These are phyloP conservation scores for Cardiosporidium cionae DNA, from an alignment of 169 alveolate species.

Conservation along the genomic window DNA sequence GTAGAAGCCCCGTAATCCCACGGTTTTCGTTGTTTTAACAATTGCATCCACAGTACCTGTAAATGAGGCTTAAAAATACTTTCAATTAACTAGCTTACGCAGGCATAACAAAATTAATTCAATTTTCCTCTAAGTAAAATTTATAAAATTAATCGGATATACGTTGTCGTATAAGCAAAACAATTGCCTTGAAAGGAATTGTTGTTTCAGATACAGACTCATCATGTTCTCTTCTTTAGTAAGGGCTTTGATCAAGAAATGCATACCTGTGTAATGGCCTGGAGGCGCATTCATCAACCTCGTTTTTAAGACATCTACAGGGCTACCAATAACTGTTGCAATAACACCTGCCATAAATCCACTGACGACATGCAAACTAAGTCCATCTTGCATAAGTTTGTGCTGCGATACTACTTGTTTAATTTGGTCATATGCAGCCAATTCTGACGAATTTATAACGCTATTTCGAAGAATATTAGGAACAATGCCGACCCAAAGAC, in stretches of 20 bases:
- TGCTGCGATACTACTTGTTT: slow-evolving; percentile 42
- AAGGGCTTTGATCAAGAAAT: no score
- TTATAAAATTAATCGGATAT: no score
- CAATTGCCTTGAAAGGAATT: no score
- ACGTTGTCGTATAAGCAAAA: no score
- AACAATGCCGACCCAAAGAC: slow-evolving; percentile 53
- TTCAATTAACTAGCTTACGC: no score
- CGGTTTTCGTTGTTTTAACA: not conserved
- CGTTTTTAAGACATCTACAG: slow-evolving; percentile 61
- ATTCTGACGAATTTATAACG: slow-evolving; percentile 54
- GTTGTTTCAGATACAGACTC: no score
- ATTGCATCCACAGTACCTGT: not conserved
- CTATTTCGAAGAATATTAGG: slow-evolving; percentile 57
- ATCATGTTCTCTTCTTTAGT: no score
- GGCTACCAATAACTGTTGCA: slow-evolving; percentile 51
- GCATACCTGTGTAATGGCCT: slow-evolving; percentile 18
- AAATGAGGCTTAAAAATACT: no score
- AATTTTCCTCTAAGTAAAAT: no score
- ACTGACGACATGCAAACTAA: slow-evolving; percentile 40
- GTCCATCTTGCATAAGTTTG: slow-evolving; percentile 44
- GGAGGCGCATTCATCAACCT: slow-evolving; percentile 53
- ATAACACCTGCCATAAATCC: slow-evolving; percentile 61
- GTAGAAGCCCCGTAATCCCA: not conserved
- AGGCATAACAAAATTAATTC: no score
- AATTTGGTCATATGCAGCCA: slow-evolving; percentile 49